These are phyloP conservation scores for Parachlorella kessleri DNA, from an alignment of 139 green algal genomes.

Conservation along the genomic window DNA sequence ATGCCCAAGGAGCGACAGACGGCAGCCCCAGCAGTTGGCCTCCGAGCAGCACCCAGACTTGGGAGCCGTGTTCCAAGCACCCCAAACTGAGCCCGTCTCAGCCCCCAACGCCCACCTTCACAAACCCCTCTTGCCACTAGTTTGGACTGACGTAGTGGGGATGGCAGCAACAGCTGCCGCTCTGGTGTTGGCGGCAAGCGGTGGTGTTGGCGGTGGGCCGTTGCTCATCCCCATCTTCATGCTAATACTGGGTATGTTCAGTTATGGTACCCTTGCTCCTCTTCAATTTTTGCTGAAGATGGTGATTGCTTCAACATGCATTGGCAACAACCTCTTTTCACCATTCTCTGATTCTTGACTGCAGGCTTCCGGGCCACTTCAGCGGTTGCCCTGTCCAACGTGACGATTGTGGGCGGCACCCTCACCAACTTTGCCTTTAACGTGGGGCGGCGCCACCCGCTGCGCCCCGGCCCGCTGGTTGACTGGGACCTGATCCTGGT, in stretches of 20 bases:
- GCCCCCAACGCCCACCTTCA: constrained; percentile 6
- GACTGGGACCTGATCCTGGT: constrained; percentile 74
- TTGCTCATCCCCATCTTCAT: constrained; percentile 25
- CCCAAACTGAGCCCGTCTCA: no score
- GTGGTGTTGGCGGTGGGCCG: constrained; percentile 26
- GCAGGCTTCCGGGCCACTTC: constrained; percentile 12
- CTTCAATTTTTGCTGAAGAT: no score
- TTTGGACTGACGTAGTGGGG: neutral
- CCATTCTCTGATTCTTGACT: no score
- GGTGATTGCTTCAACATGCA: no score
- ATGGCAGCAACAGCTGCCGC: neutral
- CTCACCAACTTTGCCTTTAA: constrained; percentile 66
- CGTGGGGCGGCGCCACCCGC: constrained; percentile 42
- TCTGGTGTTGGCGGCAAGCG: constrained; percentile 6
- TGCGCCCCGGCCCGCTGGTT: constrained; percentile 47
- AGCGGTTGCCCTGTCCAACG: constrained; percentile 67
- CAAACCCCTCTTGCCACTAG: constrained; percentile 17
- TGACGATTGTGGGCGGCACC: constrained; percentile 66
- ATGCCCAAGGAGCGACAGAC: no score
- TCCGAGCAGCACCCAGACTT: no score
- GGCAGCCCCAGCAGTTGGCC: no score
- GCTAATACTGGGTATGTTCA: constrained; percentile 7
- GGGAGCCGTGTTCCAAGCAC: no score
- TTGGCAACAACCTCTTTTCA: no score
- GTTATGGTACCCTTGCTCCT: neutral